phyloP scores from a whole-genome alignment of 768 basidiomycete genomes.

The Suillus variegatus region DNA sequence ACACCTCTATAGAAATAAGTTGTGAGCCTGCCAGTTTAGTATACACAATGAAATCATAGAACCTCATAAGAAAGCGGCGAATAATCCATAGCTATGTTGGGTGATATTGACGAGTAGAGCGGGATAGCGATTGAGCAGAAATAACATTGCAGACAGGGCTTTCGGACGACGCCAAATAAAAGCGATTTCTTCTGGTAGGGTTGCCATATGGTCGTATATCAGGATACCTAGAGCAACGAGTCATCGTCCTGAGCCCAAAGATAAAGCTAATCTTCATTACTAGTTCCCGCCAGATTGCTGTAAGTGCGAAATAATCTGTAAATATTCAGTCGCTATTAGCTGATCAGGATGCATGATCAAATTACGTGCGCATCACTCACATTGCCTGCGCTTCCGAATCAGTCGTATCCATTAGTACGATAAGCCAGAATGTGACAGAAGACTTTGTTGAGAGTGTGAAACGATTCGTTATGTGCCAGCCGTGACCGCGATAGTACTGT shows the following conservation, averaged over 20 bases:
- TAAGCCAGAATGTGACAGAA: too few relatives aligned
- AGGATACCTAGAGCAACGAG: neutral
- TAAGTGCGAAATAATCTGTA: neutral
- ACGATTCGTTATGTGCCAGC: too few relatives aligned
- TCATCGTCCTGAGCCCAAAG: neutral
- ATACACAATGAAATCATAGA: neutral
- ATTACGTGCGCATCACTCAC: too few relatives aligned
- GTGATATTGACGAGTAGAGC: neutral
- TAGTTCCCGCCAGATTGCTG: neutral
- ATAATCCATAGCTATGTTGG: accelerated
- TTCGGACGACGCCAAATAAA: constrained; percentile 47
- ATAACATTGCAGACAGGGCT: constrained; percentile 41
- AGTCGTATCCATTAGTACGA: too few relatives aligned
- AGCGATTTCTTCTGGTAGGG: constrained; percentile 39
- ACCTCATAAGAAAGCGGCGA: neutral
- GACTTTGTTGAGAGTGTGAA: too few relatives aligned
- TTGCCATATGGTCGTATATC: constrained; percentile 8
- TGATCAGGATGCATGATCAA: too few relatives aligned
- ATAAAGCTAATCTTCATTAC: neutral
- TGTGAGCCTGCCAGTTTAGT: neutral
- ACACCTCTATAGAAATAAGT: neutral
- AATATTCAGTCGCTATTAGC: too few relatives aligned
- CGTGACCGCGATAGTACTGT: too few relatives aligned
- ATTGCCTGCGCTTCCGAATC: too few relatives aligned
- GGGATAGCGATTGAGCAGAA: constrained; percentile 28